A percentile compares a stretch with the other conserved stretches of the same genome.
These are phyloP conservation scores for Candida pseudoviswanathii DNA, from an alignment of 1,139 yeast genomes.

Conservation along the genomic window DNA sequence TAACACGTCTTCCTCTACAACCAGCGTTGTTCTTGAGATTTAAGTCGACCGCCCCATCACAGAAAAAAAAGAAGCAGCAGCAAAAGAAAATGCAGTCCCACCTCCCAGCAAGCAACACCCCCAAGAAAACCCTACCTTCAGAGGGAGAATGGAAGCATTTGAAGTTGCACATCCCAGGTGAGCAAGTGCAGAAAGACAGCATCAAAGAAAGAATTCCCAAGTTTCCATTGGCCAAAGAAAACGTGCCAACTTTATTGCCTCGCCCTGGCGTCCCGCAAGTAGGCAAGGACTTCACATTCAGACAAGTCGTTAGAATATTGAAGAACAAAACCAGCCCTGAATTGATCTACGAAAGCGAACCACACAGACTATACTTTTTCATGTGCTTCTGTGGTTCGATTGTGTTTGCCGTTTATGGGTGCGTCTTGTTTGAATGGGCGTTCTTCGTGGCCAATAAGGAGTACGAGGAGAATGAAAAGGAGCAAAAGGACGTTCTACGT, in stretches of 20 bases:
- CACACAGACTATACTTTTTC: constrained; percentile 74
- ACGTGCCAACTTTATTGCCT: constrained; percentile 70
- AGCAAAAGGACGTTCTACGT: constrained; percentile 32
- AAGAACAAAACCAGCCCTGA: constrained; percentile 64
- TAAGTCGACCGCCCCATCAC: constrained; percentile 31
- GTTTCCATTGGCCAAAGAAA: constrained; percentile 68
- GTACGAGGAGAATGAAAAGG: constrained; percentile 59
- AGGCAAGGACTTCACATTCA: constrained; percentile 55
- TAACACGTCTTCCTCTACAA: background rate
- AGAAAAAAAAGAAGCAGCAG: constrained; percentile 1
- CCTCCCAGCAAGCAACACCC: constrained; percentile 20
- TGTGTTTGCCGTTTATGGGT: constrained; percentile 66
- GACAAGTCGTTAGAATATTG: constrained; percentile 65
- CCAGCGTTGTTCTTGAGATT: constrained; percentile 15
- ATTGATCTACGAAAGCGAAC: constrained; percentile 79
- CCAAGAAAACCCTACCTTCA: constrained; percentile 34
- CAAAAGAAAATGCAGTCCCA: background rate
- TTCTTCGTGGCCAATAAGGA: constrained; percentile 56
- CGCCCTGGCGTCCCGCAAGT: constrained; percentile 75
- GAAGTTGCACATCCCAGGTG: constrained; percentile 63
- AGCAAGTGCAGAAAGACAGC: constrained; percentile 50
- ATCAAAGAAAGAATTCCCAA: constrained; percentile 55
- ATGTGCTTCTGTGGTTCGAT: constrained; percentile 70
- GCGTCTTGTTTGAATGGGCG: constrained; percentile 62
- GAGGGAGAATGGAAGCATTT: constrained; percentile 48